Evolutionary conservation across 2,329 filamentous ascomycete genomes (phyloP).

Genomic region (Aotearoamyces nothofagi): DNA sequence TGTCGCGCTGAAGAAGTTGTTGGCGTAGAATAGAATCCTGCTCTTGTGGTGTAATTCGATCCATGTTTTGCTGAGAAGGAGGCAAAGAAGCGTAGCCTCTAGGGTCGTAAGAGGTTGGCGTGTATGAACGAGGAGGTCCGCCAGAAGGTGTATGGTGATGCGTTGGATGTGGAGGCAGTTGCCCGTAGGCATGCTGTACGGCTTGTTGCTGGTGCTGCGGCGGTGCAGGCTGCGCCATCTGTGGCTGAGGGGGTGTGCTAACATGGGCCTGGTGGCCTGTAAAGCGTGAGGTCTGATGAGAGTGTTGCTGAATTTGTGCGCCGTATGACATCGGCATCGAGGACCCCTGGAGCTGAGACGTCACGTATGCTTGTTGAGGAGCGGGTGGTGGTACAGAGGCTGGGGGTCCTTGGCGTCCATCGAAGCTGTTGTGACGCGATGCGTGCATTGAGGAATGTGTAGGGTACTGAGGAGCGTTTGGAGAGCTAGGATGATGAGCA

Average conservation of each 20-base stretch:
- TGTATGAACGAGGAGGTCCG: not conserved
- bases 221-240: not conserved
- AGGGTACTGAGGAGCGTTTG: not conserved
- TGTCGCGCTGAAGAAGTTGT: too few relatives aligned
- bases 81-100: too few relatives aligned
- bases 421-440: not conserved
- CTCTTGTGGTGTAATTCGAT: too few relatives aligned
- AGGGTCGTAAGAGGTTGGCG: too few relatives aligned
- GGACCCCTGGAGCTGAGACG: not conserved
- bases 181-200: not conserved
- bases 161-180: not conserved
- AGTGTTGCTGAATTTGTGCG: not conserved
- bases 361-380: too few relatives aligned
- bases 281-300: not conserved
- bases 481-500: not conserved
- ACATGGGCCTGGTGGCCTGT: not conserved
- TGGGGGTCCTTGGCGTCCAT: too few relatives aligned
- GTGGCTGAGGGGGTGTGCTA: not conserved
- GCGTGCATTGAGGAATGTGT: not conserved
- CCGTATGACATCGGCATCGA: not conserved
- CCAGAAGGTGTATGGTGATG: not conserved
- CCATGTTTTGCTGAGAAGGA: too few relatives aligned
- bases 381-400: not conserved
- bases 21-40: too few relatives aligned
- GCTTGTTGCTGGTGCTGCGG: conserved; percentile 1